A percentile compares a stretch with the other conserved stretches of the same genome.
These are phyloP conservation scores for Carpinus viminea DNA, from an alignment of 306 rosid species.

Conservation along the genomic window DNA sequence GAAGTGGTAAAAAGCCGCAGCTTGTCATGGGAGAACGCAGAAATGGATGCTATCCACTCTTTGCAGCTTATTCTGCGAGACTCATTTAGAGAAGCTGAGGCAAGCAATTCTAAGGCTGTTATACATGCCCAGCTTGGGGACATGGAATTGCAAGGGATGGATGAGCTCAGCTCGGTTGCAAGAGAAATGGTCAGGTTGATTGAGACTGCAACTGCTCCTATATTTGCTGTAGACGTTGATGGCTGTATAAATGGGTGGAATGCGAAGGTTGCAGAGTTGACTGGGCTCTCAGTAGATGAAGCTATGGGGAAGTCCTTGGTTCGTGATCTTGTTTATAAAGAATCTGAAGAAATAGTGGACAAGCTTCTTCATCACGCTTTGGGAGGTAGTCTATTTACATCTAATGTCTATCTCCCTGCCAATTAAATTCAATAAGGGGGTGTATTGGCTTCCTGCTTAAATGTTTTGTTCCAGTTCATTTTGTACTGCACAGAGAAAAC, in stretches of 20 bases:
- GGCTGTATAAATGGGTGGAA: slow-evolving; percentile 97
- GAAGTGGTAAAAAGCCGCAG: slow-evolving; percentile 99
- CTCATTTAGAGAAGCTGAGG: slow-evolving; percentile 65
- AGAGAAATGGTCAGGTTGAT: slow-evolving; percentile 98
- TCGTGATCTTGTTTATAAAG: slow-evolving; percentile 78
- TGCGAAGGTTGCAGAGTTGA: slow-evolving; percentile 89
- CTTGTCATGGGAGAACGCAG: slow-evolving; percentile 92
- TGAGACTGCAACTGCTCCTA: slow-evolving; percentile 99
- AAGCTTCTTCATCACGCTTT: slow-evolving; percentile 75
- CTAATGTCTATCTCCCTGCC: slow-evolving; percentile 15
- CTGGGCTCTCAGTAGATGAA: slow-evolving; percentile 82
- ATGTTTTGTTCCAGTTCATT: not conserved
- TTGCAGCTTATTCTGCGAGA: slow-evolving; percentile 93
- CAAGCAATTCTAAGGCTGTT: slow-evolving; percentile 72
- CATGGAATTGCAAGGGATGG: slow-evolving; percentile 72
- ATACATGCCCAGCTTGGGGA: slow-evolving; percentile 48
- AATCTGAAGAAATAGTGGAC: slow-evolving; percentile 67
- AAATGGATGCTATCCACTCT: slow-evolving; percentile 98
- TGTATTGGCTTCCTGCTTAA: not conserved
- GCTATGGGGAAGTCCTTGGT: slow-evolving; percentile 94
- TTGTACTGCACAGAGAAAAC: not conserved
- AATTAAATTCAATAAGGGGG: slow-evolving; percentile 13
- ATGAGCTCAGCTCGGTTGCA: slow-evolving; percentile 95
- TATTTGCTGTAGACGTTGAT: slow-evolving; percentile 83
- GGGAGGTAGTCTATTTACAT: slow-evolving; percentile 57